Evolutionary conservation across 352 stramenopile species (phyloP).

Genomic region (Phytophthora vignae): DNA sequence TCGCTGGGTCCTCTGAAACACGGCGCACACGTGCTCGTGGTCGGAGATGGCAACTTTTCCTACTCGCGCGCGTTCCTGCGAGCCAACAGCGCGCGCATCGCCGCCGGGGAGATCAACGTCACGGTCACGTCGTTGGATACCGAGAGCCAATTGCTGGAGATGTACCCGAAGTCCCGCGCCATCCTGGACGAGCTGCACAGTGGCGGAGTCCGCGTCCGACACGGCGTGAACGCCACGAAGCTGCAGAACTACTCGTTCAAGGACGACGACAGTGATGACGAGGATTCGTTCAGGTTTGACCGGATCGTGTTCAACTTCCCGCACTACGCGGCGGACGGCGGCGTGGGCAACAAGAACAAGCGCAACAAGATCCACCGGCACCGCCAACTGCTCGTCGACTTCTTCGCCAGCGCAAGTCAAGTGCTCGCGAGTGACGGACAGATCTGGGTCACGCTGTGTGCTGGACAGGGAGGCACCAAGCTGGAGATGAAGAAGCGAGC

Average conservation of each 20-base stretch:
- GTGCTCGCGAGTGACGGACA: conserved; percentile 66
- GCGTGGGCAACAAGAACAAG: conserved; percentile 54
- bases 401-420: conserved; percentile 71
- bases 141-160: conserved; percentile 64
- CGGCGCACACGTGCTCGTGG: conserved; percentile 62
- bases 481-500: conserved; percentile 66
- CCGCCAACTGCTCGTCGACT: conserved; percentile 76
- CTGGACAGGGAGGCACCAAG: conserved; percentile 81
- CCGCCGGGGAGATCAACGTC: conserved; percentile 22
- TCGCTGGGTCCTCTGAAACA: conserved; percentile 50
- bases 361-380: conserved; percentile 89
- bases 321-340: conserved; percentile 80
- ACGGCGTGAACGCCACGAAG: conserved; percentile 77
- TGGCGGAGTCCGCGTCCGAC: conserved; percentile 62
- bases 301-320: conserved; percentile 91
- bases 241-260: conserved; percentile 53
- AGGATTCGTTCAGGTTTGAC: conserved; percentile 44
- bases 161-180: conserved; percentile 70
- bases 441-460: conserved; percentile 85
- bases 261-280: not conserved
- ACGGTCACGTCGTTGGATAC: conserved; percentile 80
- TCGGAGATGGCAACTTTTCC: conserved; percentile 89
- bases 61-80: conserved; percentile 79
- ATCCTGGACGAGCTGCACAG: conserved; percentile 66
- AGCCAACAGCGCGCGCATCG: conserved; percentile 44